A percentile compares a stretch with the other conserved stretches of the same genome.
Conservation (phyloP, 2,329 filamentous ascomycete species). For the Cordyceps cateniannulata region DNA sequence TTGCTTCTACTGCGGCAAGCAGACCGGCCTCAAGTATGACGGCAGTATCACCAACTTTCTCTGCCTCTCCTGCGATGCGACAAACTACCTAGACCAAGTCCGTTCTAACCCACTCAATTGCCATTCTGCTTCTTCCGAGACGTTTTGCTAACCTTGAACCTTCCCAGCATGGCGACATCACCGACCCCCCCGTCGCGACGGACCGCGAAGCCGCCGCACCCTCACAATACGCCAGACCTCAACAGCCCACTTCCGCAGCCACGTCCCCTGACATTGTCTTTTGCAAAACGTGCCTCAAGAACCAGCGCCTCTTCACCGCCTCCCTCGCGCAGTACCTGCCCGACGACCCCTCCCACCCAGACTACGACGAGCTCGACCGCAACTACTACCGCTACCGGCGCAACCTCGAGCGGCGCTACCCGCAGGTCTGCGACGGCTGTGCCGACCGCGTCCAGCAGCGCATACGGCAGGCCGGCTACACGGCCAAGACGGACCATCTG, state of each 20-base stretch:
- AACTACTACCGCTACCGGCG: constrained; percentile 64
- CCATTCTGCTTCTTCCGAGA: not conserved
- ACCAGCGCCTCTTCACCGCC: constrained; percentile 75
- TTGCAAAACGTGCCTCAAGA: constrained; percentile 78
- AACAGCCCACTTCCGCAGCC: constrained; percentile 21
- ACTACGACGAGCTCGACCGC: constrained; percentile 62
- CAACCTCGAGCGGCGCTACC: constrained; percentile 74
- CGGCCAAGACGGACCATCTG: constrained; percentile 75
- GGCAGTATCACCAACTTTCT: constrained; percentile 58
- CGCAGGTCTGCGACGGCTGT: constrained; percentile 79
- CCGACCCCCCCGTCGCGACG: constrained; percentile 68
- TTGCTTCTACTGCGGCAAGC: constrained; percentile 81
- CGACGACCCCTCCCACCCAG: constrained; percentile 55
- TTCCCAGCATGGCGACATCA: constrained; percentile 78
- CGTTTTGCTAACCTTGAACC: constrained; percentile 6
- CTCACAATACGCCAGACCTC: constrained; percentile 42
- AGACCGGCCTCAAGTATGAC: constrained; percentile 54
- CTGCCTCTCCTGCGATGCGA: constrained; percentile 73
- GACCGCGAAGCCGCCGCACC: constrained; percentile 33
- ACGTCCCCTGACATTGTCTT: constrained; percentile 38
- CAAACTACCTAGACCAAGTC: constrained; percentile 86
- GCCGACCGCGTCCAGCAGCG: constrained; percentile 65
- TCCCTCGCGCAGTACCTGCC: constrained; percentile 75
- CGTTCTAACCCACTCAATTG: constrained; percentile 15
- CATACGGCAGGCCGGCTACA: constrained; percentile 67